A percentile compares a stretch with the other conserved stretches of the same genome.
Conservation (phyloP, 768 basidiomycete species). For the Lentinula lateritia region DNA sequence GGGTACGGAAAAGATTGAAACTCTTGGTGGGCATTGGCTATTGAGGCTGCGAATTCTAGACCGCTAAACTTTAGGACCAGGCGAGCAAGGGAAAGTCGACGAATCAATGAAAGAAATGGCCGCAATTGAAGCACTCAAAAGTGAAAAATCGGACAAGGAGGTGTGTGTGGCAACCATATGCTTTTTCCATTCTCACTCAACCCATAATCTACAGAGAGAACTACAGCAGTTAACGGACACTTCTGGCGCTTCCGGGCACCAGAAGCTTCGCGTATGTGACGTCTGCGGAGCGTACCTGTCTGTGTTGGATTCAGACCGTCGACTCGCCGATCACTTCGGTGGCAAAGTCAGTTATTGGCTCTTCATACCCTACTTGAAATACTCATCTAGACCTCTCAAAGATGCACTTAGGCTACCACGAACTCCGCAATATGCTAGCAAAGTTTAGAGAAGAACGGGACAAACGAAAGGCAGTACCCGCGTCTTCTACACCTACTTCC, state of each 20-base stretch:
- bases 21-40: slow-evolving; percentile 53
- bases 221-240: slow-evolving; percentile 95
- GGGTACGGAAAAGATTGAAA: slow-evolving; percentile 97
- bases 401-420: slow-evolving; percentile 99
- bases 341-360: slow-evolving; percentile 71
- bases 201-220: slow-evolving; percentile 56
- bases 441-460: slow-evolving; percentile 91
- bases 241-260: slow-evolving; percentile 98
- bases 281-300: slow-evolving; percentile 99
- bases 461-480: slow-evolving; percentile 61
- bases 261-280: slow-evolving; percentile 99
- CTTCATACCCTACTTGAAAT: neutral
- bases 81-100: slow-evolving; percentile 98
- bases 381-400: slow-evolving; percentile 26
- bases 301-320: slow-evolving; percentile 95
- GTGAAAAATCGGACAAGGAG: slow-evolving; percentile 94
- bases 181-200: slow-evolving; percentile 4
- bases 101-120: slow-evolving; percentile 98
- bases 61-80: slow-evolving; percentile 29
- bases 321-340: slow-evolving; percentile 98
- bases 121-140: slow-evolving; percentile 95
- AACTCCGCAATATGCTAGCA: slow-evolving; percentile 87
- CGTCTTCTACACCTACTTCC: slow-evolving; percentile 30
- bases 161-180: slow-evolving; percentile 31
- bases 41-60: neutral